Evolutionary conservation across 75 land plant genomes (phyloP), one percentile per base, ranked within the genome.

Genomic region (Sequoia sempervirens): DNA sequence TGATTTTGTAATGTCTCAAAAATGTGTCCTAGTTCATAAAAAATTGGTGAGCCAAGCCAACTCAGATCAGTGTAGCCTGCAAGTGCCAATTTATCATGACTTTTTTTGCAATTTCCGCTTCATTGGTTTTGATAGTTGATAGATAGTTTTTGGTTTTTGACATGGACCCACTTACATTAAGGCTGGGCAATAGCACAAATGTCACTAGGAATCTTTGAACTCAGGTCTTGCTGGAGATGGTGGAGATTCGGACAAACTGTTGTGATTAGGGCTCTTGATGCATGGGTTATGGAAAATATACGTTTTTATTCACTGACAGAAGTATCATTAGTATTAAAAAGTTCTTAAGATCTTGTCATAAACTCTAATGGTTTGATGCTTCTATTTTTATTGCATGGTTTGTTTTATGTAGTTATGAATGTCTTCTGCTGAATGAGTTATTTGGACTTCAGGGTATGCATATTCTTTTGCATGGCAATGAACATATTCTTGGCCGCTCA

Each of bases 401-500:
- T 78, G 13, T 45, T 45, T 54, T 83, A 75, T 4, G 17, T 70
- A 73, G 46, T 37, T 9, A 12, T 30, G 41, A 83, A 79, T 26
- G 32, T 23, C 36, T 54, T 82, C 45, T 37, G 34, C 81, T 83
- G 32, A 84, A 81, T 34, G 30, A 47, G 28, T 32, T 30, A 13
- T 56, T 43, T 45, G 23, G 2, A 45, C 30, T 61, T 12, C 82
- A 97, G 99, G 98, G 99, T 10, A 86, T 88, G 80, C 94, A 96
- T 85, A 90, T 97, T 18, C 81, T 97, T 75, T 83, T 97, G 84
- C 85, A 83, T 64, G 84, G 53, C 26, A 84, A 90, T 70, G 96
- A 94, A 84, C 98, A 97, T 82, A 86, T 87, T 54, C 68, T 97
- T 83, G 99, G 99, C 23, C 92, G 99, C 32, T 28, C 79, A 5